phyloP scores from a whole-genome alignment of 139 green algal genomes.

The Zygnema circumcarinatum region DNA sequence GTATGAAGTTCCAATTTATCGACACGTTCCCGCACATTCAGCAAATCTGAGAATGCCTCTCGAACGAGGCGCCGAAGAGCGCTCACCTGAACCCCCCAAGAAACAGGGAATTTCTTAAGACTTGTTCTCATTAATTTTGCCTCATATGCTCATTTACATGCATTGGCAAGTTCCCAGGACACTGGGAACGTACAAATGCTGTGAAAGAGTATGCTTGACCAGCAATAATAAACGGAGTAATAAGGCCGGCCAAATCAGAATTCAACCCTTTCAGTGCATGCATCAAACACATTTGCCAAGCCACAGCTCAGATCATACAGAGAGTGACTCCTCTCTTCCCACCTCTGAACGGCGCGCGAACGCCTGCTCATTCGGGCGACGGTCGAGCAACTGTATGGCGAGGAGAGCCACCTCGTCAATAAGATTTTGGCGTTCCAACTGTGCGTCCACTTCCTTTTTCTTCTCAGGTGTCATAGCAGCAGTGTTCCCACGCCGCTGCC shows the following conservation, averaged over 20 bases:
- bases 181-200: too few species aligned
- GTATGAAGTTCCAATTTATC: constrained; percentile 38
- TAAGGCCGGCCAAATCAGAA: too few species aligned
- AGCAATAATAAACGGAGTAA: too few species aligned
- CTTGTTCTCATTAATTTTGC: too few species aligned
- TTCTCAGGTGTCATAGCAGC: not conserved
- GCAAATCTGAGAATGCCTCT: constrained; percentile 45
- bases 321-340: too few species aligned
- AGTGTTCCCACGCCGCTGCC: not conserved
- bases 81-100: constrained; percentile 39
- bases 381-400: constrained; percentile 37
- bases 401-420: constrained; percentile 26
- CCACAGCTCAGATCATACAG: too few species aligned
- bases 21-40: constrained; percentile 20
- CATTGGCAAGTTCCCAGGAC: too few species aligned
- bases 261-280: too few species aligned
- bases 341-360: constrained; percentile 44
- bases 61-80: constrained; percentile 41
- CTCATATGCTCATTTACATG: too few species aligned
- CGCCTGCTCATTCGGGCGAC: constrained; percentile 19
- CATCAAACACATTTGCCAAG: too few species aligned
- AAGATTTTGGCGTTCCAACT: constrained; percentile 26
- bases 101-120: too few species aligned
- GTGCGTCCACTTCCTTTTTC: constrained; percentile 19
- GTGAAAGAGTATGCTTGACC: too few species aligned